A percentile compares a stretch with the other conserved stretches of the same genome.
Conservation (phyloP, 2,329 filamentous ascomycete genomes). For the Aspergillus sp. region DNA sequence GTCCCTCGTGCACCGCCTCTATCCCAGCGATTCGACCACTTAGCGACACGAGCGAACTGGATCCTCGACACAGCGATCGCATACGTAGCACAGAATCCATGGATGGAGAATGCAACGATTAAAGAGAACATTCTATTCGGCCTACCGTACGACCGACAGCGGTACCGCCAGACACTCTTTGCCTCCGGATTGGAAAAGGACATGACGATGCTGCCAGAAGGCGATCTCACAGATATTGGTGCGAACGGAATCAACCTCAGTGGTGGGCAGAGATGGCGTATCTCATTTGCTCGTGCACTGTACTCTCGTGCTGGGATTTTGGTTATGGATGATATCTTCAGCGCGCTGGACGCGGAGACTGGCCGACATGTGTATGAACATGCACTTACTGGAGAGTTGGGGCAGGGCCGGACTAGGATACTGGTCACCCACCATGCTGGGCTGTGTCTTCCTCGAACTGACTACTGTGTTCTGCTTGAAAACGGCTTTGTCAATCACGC, state of each 20-base stretch:
- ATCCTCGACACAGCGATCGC: conserved; percentile 69
- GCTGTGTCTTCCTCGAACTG: conserved; percentile 67
- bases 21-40: conserved; percentile 61
- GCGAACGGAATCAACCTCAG: conserved; percentile 82
- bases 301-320: conserved; percentile 77
- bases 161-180: conserved; percentile 69
- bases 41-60: conserved; percentile 65
- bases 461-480: conserved; percentile 71
- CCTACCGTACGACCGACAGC: conserved; percentile 65
- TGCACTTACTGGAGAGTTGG: conserved; percentile 70
- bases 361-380: conserved; percentile 77
- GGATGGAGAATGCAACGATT: conserved; percentile 81
- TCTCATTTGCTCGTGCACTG: conserved; percentile 75
- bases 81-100: conserved; percentile 76
- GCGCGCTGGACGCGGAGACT: conserved; percentile 76
- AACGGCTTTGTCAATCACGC: conserved; percentile 65
- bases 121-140: conserved; percentile 78
- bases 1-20: conserved; percentile 50
- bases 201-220: conserved; percentile 71
- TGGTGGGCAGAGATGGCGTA: conserved; percentile 79
- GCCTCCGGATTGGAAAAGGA: conserved; percentile 76
- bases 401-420: conserved; percentile 69
- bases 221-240: conserved; percentile 77
- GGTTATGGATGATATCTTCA: conserved; percentile 81
- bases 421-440: conserved; percentile 79